Conservation (phyloP, 2,329 filamentous ascomycete genomes). For the Leptographium radiaticola region DNA sequence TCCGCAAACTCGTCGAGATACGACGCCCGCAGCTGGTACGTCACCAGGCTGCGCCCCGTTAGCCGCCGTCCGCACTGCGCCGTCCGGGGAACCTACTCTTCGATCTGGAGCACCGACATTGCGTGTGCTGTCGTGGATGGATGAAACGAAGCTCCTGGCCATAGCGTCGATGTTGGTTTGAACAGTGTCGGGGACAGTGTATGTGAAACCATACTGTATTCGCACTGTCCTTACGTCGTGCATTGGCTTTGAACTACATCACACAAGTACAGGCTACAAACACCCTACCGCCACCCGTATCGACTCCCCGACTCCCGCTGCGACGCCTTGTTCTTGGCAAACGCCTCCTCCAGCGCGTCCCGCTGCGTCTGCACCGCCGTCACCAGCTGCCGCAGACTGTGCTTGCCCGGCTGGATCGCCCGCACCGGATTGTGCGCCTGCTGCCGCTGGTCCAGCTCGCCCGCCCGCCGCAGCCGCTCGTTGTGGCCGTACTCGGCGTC, state of each 20-base stretch:
- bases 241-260: too few relatives aligned
- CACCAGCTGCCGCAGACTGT: slow-evolving; percentile 78
- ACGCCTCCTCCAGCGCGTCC: slow-evolving; percentile 79
- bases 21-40: slow-evolving; percentile 68
- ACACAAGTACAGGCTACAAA: too few relatives aligned
- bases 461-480: slow-evolving; percentile 57
- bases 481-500: slow-evolving; percentile 80
- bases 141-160: too few relatives aligned
- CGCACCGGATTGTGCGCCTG: slow-evolving; percentile 73
- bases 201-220: too few relatives aligned
- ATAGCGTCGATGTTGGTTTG: neutral
- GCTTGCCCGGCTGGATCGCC: slow-evolving; percentile 73
- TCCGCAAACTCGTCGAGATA: slow-evolving; percentile 73
- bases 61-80: neutral
- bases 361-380: slow-evolving; percentile 70
- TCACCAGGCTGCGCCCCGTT: slow-evolving; percentile 49
- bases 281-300: slow-evolving; percentile 66
- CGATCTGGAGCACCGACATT: slow-evolving; percentile 32
- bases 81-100: slow-evolving; percentile 22
- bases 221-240: too few relatives aligned
- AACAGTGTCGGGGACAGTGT: neutral
- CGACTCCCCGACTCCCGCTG: slow-evolving; percentile 67
- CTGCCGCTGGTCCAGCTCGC: slow-evolving; percentile 56
- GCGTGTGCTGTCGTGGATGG: neutral
- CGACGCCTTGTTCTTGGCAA: slow-evolving; percentile 67